Evolutionary conservation across 202 grass and related monocot species (phyloP).

Genomic region (Zizania palustris): DNA sequence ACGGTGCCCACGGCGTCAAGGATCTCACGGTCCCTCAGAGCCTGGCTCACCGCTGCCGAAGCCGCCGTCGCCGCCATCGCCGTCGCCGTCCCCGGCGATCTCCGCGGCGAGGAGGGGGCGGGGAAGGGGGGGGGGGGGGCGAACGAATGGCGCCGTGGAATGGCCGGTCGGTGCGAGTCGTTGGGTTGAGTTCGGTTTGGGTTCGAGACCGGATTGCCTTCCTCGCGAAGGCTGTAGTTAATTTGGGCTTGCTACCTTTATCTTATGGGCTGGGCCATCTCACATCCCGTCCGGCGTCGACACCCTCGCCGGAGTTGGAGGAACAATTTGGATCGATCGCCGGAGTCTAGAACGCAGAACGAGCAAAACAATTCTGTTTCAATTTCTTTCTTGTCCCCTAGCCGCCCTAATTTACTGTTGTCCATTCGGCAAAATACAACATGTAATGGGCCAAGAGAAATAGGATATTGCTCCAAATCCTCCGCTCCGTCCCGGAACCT

Average conservation of each 20-base stretch:
- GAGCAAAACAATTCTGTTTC: no score
- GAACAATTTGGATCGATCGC: no score
- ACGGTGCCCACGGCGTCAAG: conserved; percentile 60
- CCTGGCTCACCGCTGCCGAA: conserved; percentile 42
- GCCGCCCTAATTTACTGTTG: no score
- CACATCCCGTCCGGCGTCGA: no score
- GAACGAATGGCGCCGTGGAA: conserved; percentile 9
- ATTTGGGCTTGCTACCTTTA: background rate
- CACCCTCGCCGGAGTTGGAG: no score
- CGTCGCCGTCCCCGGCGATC: conserved; percentile 40
- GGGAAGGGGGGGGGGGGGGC: background rate
- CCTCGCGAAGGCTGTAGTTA: conserved; percentile 3
- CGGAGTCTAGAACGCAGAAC: no score
- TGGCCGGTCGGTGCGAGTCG: conserved; percentile 24
- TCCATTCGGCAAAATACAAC: no score
- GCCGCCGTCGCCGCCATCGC: conserved; percentile 32
- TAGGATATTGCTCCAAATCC: no score
- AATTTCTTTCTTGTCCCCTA: no score
- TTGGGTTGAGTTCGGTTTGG: conserved; percentile 35
- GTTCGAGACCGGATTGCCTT: conserved; percentile 12
- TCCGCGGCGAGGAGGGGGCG: conserved; percentile 9
- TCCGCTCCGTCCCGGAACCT: no score
- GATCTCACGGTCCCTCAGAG: conserved; percentile 43
- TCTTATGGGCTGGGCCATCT: background rate
- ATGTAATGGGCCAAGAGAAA: no score